phyloP scores from a whole-genome alignment of 2,329 filamentous ascomycete species.

The Cytospora schulzeri region DNA sequence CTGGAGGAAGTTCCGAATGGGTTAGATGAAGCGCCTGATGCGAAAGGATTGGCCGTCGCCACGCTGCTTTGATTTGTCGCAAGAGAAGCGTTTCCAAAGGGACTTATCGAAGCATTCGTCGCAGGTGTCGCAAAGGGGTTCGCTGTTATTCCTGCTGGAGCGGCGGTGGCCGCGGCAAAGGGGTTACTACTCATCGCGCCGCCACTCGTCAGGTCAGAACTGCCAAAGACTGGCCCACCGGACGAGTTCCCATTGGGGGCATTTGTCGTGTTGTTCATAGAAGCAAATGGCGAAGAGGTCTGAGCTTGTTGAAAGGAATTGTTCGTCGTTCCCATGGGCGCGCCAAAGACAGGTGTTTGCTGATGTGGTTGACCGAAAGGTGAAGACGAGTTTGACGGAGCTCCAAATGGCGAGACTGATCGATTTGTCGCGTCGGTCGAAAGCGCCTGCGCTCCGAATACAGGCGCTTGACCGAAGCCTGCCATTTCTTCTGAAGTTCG shows the following conservation, averaged over 20 bases:
- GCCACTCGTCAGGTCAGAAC: conserved; percentile 16
- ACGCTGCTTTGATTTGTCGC: conserved; percentile 8
- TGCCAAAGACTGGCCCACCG: conserved; percentile 17
- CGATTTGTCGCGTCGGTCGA: conserved; percentile 24
- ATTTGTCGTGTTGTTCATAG: conserved; percentile 11
- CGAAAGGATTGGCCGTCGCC: conserved; percentile 21
- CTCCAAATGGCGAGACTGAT: conserved; percentile 27
- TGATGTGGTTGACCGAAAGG: conserved; percentile 19
- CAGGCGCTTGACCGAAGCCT: conserved; percentile 28
- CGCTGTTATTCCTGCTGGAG: conserved; percentile 2
- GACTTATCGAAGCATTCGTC: conserved; percentile 10
- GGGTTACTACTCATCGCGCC: conserved; percentile 21
- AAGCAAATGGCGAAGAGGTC: conserved; percentile 8
- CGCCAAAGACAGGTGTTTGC: conserved; percentile 23
- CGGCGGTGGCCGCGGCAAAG: conserved; percentile 18
- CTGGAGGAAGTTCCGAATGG: conserved; percentile 17
- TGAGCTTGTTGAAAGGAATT: conserved; percentile 3
- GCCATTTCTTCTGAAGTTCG: conserved; percentile 25
- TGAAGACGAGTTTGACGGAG: conserved; percentile 23
- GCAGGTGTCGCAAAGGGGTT: conserved; percentile 30
- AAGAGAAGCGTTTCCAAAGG: conserved; percentile 10
- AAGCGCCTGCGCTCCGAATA: conserved; percentile 29
- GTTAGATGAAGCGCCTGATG: conserved; percentile 9
- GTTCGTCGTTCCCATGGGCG: conserved; percentile 6
- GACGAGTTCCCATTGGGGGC: conserved; percentile 4